Evolutionary conservation across 805 yeast species (phyloP).

Genomic region (Pichia membranifaciens): DNA sequence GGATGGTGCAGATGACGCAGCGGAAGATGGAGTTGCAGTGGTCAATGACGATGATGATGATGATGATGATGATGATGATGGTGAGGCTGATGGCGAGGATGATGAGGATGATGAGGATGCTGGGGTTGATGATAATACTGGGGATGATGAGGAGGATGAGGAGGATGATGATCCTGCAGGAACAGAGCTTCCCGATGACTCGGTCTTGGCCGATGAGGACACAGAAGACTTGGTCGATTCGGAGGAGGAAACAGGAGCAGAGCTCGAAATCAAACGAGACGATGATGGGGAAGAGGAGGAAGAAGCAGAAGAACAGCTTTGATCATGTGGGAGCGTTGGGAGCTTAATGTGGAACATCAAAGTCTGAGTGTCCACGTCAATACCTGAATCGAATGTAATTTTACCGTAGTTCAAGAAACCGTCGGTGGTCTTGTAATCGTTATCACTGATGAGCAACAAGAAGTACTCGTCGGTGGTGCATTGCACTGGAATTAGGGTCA

Average conservation of each 20-base stretch:
- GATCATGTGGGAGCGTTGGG: slow-evolving; percentile 20
- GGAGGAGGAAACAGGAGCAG: neutral
- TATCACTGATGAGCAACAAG: slow-evolving; percentile 25
- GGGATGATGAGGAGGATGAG: slow-evolving; percentile 5
- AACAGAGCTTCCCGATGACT: slow-evolving; percentile 4
- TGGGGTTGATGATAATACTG: slow-evolving; percentile 2
- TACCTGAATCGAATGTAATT: slow-evolving; percentile 25
- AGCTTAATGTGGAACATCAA: slow-evolving; percentile 27
- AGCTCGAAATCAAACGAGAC: slow-evolving; percentile 9
- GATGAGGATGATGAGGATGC: neutral
- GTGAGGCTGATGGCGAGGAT: neutral
- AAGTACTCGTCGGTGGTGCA: slow-evolving; percentile 29
- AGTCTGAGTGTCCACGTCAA: slow-evolving; percentile 27
- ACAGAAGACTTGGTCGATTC: neutral
- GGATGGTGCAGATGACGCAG: too few species aligned
- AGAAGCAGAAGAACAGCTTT: slow-evolving; percentile 9
- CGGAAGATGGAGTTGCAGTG: neutral
- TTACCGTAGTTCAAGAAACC: slow-evolving; percentile 26
- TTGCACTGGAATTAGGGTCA: slow-evolving; percentile 27
- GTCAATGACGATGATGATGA: neutral
- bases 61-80: neutral
- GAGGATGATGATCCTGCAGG: slow-evolving; percentile 2
- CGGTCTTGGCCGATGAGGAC: neutral
- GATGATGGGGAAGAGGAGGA: slow-evolving; percentile 6
- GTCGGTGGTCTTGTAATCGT: slow-evolving; percentile 29